Conservation (phyloP, 2,329 filamentous ascomycete genomes). For the Rhynchosporium agropyri region DNA sequence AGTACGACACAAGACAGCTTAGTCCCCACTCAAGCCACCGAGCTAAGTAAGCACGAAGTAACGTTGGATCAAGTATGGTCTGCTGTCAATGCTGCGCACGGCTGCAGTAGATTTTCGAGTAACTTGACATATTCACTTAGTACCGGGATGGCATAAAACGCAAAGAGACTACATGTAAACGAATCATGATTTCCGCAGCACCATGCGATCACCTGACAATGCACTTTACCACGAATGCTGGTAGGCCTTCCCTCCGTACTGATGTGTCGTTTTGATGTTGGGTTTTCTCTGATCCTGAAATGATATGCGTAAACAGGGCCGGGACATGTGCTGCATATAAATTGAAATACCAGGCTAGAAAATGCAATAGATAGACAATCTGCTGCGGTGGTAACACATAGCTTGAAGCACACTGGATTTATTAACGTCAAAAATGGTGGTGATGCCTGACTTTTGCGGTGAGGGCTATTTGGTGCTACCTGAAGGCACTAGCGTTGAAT, state of each 20-base stretch:
- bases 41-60: neutral
- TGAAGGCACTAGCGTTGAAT: too few relatives aligned
- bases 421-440: too few relatives aligned
- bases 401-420: too few relatives aligned
- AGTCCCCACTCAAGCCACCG: neutral
- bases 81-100: neutral
- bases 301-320: neutral
- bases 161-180: neutral
- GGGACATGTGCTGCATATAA: too few relatives aligned
- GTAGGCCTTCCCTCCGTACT: neutral
- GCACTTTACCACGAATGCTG: neutral
- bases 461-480: too few relatives aligned
- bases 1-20: neutral
- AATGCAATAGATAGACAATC: too few relatives aligned
- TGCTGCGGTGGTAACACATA: too few relatives aligned
- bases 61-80: neutral
- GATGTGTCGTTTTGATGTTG: neutral
- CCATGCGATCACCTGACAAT: neutral
- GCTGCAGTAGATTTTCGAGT: slow-evolving; percentile 24
- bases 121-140: slow-evolving; percentile 1
- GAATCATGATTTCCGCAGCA: slow-evolving; percentile 6
- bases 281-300: neutral
- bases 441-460: too few relatives aligned
- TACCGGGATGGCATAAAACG: neutral
- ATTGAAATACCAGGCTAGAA: too few relatives aligned